phyloP scores from a whole-genome alignment of 345 rosid species.

The Angophora floribunda region DNA sequence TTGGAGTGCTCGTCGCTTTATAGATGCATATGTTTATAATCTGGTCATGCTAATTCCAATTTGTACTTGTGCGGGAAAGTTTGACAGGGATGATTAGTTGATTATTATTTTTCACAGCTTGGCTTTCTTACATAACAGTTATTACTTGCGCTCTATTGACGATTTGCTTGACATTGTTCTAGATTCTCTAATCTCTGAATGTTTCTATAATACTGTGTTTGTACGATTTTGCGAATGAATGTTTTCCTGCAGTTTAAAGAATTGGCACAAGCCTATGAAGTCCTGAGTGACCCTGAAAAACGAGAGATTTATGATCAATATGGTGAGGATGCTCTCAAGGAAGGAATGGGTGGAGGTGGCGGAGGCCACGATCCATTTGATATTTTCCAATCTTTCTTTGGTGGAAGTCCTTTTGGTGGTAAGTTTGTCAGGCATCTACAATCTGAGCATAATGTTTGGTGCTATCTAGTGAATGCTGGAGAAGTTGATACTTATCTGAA shows the following conservation, averaged over 20 bases:
- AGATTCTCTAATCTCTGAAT: neutral
- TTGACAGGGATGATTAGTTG: neutral
- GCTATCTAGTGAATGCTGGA: neutral
- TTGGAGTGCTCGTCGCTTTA: neutral
- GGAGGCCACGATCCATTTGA: conserved; percentile 71
- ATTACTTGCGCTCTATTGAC: neutral
- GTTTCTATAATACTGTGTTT: neutral
- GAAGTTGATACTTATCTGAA: neutral
- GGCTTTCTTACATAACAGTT: neutral
- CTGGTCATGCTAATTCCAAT: neutral
- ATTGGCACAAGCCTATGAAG: conserved; percentile 80
- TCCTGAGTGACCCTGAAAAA: conserved; percentile 68
- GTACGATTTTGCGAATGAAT: neutral
- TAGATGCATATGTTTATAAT: neutral
- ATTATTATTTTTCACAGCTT: neutral
- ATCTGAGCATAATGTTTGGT: neutral
- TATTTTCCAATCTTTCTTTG: conserved; percentile 72
- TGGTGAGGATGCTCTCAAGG: conserved; percentile 83
- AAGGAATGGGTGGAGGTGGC: conserved; percentile 79
- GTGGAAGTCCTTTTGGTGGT: conserved; percentile 72
- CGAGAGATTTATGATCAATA: conserved; percentile 75
- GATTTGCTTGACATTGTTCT: neutral
- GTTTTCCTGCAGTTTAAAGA: conserved; percentile 48
- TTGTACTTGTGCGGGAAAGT: neutral
- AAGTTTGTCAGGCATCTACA: neutral